Evolutionary conservation across 306 rosid genomes (phyloP), one percentile per base, ranked within the genome.

Genomic region (Begonia fuchsioides): DNA sequence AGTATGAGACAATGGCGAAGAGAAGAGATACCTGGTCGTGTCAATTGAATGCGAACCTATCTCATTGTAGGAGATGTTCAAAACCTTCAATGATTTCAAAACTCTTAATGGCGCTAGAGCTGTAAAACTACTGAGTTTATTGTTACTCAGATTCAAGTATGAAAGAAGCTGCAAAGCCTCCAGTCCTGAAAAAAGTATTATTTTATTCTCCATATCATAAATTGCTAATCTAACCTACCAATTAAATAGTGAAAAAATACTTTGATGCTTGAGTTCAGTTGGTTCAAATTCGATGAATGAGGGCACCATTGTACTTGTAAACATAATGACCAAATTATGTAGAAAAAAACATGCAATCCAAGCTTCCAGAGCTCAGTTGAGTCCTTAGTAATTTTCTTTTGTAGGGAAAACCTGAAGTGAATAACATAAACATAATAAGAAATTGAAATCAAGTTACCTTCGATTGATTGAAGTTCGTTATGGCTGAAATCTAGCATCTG

Each of bases 141-240:
- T 92, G 74, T 77, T 64, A 61, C 93, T 70, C 73, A 85, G 66
- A 67, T 80, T 90, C 63, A 82, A 73, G 76, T 72, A 57, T 61
- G 83, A 73, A 12, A 85, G 81, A 63, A 85, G 94, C 64, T 81
- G 96, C 93, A 90, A 59, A 44, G 86, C 82, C 72, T 85, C 94
- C 82, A 90, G 59, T 39, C 96, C 98, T 90, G 74, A 75, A 53
- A 67, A 66, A 60, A 65, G 38, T 15, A 11, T 61, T 38, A 54
- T n/a, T 14, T 2, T 45, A 8, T 11, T 13, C 14, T 12, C 13
- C 10, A 45, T 13, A 8, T 2, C 49, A 43, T 11, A 43, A 13
- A 13, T 45, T 13, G 14, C 14, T 17, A 45, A 10, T 1, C 15
- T 44, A 44, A 6, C 26, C 2, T 19, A 19, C 35, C 0, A 26